Conservation (phyloP, 2,329 filamentous ascomycete species). For the Fusarium nematophilum region DNA sequence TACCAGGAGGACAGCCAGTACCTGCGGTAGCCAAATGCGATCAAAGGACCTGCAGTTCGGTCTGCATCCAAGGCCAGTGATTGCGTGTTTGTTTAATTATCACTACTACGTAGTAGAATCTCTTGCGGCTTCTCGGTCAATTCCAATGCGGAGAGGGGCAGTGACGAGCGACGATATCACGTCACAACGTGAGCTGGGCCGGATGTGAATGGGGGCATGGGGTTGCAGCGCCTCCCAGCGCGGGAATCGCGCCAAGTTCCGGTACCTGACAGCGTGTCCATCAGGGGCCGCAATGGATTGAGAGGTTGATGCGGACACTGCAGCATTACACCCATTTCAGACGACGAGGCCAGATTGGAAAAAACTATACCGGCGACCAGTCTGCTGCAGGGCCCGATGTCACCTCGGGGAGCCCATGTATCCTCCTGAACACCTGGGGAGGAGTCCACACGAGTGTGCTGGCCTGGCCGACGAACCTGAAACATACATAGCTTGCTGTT, state of each 20-base stretch:
- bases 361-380: neutral
- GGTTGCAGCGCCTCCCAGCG: neutral
- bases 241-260: slow-evolving; percentile 4
- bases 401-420: neutral
- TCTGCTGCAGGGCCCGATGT: neutral
- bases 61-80: too few species aligned
- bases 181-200: too few species aligned
- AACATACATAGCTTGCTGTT: too few species aligned
- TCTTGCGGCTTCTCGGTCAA: too few species aligned
- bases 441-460: neutral
- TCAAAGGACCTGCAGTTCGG: too few species aligned
- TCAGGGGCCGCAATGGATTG: too few species aligned
- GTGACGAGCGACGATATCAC: too few species aligned
- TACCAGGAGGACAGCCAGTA: too few species aligned
- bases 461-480: neutral
- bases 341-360: neutral
- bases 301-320: slow-evolving; percentile 1
- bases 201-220: neutral
- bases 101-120: too few species aligned
- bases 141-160: too few species aligned
- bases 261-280: slow-evolving; percentile 11
- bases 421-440: neutral
- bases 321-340: neutral
- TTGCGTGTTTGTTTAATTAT: too few species aligned
- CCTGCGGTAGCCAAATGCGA: too few species aligned